A percentile compares a stretch with the other conserved stretches of the same genome.
Conservation (phyloP, 768 basidiomycete genomes). For the Podaxis rugospora region DNA sequence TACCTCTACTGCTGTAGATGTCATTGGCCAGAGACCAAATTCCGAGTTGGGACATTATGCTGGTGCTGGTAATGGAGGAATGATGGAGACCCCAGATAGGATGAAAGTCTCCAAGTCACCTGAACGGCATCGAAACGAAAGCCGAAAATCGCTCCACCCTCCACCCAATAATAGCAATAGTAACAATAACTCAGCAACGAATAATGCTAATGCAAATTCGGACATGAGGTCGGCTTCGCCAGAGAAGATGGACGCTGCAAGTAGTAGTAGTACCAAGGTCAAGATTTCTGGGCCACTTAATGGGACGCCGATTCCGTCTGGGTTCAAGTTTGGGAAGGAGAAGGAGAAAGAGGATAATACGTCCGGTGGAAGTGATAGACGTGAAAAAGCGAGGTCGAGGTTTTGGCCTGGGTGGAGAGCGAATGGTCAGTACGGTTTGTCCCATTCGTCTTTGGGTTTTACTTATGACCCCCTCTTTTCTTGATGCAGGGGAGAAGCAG, state of each 20-base stretch:
- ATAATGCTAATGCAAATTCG: not conserved
- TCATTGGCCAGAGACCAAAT: constrained; percentile 55
- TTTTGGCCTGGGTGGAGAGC: constrained; percentile 91
- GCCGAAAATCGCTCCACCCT: constrained; percentile 52
- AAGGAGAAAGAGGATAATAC: not conserved
- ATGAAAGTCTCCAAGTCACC: constrained; percentile 32
- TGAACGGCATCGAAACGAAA: constrained; percentile 52
- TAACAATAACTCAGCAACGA: not conserved
- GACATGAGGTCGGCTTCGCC: constrained; percentile 47
- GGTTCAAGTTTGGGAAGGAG: constrained; percentile 75
- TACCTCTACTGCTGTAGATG: constrained; percentile 35
- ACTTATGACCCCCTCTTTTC: constrained; percentile 9
- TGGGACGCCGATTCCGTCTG: constrained; percentile 79
- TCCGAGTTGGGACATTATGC: constrained; percentile 82
- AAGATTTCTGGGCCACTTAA: constrained; percentile 90
- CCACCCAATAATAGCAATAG: constrained; percentile 24
- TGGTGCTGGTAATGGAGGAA: constrained; percentile 33
- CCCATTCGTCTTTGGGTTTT: not conserved
- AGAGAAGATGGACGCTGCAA: constrained; percentile 48
- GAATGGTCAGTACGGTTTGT: constrained; percentile 33
- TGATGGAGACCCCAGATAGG: constrained; percentile 37
- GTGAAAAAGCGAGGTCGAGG: constrained; percentile 89
- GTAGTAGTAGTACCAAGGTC: constrained; percentile 41
- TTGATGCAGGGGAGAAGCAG: constrained; percentile 28
- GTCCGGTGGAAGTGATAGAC: constrained; percentile 49